Evolutionary conservation across 1,284 basidiomycete genomes (phyloP).

Genomic region (Inonotus obliquus): DNA sequence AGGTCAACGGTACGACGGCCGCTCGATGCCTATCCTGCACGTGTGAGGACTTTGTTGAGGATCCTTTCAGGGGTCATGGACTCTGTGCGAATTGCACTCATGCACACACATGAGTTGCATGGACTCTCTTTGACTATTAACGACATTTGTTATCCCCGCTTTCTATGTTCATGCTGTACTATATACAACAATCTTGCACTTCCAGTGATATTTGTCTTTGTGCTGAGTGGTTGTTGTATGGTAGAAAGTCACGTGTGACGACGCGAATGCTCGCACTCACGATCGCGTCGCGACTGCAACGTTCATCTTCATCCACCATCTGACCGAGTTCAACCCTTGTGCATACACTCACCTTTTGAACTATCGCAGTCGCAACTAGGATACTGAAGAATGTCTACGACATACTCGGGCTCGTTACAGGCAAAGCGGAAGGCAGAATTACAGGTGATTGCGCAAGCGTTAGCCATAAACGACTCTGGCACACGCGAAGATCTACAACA

Average conservation of each 20-base stretch:
- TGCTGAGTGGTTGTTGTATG: neutral
- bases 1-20: neutral
- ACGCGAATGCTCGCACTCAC: constrained; percentile 4
- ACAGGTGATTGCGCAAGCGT: constrained; percentile 48
- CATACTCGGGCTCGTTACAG: constrained; percentile 44
- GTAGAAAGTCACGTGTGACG: neutral
- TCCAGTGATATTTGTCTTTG: neutral
- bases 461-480: constrained; percentile 45
- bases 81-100: constrained; percentile 16
- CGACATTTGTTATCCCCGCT: neutral
- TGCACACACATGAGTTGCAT: constrained; percentile 8
- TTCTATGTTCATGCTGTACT: neutral
- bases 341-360: neutral
- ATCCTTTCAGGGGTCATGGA: constrained; percentile 14
- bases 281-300: constrained; percentile 1
- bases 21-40: constrained; percentile 1
- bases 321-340: neutral
- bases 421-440: constrained; percentile 61
- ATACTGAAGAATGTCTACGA: neutral
- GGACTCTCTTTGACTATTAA: neutral
- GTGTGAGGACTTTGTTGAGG: constrained; percentile 15
- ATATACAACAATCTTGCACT: neutral
- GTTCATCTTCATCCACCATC: neutral
- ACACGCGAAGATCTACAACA: constrained; percentile 55
- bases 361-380: no score